Evolutionary conservation across 2,329 filamentous ascomycete genomes (phyloP).

Genomic region (Alternaria dauci): DNA sequence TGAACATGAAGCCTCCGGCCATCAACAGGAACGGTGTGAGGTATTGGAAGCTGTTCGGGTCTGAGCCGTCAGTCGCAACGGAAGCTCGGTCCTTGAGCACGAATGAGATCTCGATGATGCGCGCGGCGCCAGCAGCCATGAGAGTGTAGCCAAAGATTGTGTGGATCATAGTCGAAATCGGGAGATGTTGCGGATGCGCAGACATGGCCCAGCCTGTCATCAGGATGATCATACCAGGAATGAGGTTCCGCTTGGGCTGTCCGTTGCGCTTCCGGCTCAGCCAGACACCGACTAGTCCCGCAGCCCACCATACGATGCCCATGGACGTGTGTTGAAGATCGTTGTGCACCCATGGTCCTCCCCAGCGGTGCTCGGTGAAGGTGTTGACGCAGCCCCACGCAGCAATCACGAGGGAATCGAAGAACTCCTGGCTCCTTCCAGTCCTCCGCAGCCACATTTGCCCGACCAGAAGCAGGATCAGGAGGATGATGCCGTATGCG

Average conservation of each 20-base stretch:
- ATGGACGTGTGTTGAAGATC: conserved; percentile 99
- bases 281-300: conserved; percentile 91
- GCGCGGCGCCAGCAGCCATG: conserved; percentile 84
- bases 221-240: conserved; percentile 89
- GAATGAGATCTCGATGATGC: conserved; percentile 92
- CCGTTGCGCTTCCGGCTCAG: conserved; percentile 84
- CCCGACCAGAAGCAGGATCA: conserved; percentile 84
- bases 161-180: conserved; percentile 88
- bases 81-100: conserved; percentile 77
- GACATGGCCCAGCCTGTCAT: conserved; percentile 97
- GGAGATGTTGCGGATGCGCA: conserved; percentile 82
- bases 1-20: conserved; percentile 93
- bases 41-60: conserved; percentile 77
- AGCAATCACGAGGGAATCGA: conserved; percentile 88
- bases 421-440: conserved; percentile 94
- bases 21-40: conserved; percentile 79
- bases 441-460: conserved; percentile 85
- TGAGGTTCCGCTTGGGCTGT: conserved; percentile 87
- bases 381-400: conserved; percentile 98
- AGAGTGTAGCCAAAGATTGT: conserved; percentile 91
- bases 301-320: conserved; percentile 99
- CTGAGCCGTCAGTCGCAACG: conserved; percentile 70
- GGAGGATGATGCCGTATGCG: conserved; percentile 87
- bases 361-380: conserved; percentile 97
- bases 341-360: conserved; percentile 85